These are phyloP conservation scores for Fraxinus cuspidata DNA, from an alignment of 257 asterid genomes.

Conservation along the genomic window DNA sequence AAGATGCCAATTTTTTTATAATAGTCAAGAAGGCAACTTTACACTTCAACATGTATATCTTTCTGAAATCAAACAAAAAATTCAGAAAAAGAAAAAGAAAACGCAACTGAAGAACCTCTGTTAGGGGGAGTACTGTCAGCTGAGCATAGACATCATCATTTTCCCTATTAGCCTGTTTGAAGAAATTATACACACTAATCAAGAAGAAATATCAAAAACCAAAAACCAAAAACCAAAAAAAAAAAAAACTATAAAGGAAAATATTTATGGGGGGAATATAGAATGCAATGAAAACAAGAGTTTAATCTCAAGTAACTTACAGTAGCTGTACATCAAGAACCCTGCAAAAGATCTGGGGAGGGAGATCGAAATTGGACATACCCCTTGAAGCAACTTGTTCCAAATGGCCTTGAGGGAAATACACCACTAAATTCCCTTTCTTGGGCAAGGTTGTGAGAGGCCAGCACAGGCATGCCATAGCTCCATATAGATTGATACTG, in stretches of 20 bases:
- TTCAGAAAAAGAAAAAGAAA: neutral
- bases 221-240: too few species aligned
- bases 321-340: conserved; percentile 81
- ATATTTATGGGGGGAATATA: too few species aligned
- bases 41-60: neutral
- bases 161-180: conserved; percentile 87
- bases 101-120: conserved; percentile 60
- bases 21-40: neutral
- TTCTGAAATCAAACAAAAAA: conserved; percentile 3
- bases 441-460: conserved; percentile 80
- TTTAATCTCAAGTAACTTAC: conserved; percentile 44
- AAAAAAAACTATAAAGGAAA: conserved; percentile 2
- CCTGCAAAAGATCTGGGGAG: conserved; percentile 88
- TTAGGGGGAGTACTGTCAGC: conserved; percentile 74
- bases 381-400: conserved; percentile 81
- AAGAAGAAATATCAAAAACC: neutral
- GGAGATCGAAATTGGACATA: conserved; percentile 70
- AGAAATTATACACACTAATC: conserved; percentile 15
- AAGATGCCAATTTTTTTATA: conserved; percentile 1
- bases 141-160: conserved; percentile 95
- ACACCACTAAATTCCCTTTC: conserved; percentile 82
- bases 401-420: conserved; percentile 96
- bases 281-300: neutral
- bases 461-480: conserved; percentile 99
- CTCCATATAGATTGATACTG: conserved; percentile 63